Percentiles rank a stretch among this genome's conserved stretches.
Conservation (phyloP, 768 basidiomycete species). For the Tulasnella sp. region DNA sequence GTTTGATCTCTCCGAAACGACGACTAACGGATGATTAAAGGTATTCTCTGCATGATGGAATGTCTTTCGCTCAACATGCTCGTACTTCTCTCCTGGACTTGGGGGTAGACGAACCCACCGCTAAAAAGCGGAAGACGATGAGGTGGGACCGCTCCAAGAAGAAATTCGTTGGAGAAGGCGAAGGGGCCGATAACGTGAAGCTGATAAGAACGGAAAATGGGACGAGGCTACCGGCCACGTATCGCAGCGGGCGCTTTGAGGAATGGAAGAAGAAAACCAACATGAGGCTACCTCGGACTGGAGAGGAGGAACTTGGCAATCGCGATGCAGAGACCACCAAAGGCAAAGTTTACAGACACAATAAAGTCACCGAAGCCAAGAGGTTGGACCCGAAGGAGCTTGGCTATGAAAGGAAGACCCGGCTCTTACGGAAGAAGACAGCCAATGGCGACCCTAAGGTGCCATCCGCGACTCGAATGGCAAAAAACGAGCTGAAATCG, state of each 20-base stretch:
- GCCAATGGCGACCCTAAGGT: slow-evolving; percentile 28
- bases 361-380: slow-evolving; percentile 53
- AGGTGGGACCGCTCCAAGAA: slow-evolving; percentile 97
- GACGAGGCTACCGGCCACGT: slow-evolving; percentile 80
- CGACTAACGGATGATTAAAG: slow-evolving; percentile 34
- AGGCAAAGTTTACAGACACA: slow-evolving; percentile 64
- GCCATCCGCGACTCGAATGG: slow-evolving; percentile 36
- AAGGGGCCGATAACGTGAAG: slow-evolving; percentile 87
- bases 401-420: slow-evolving; percentile 66
- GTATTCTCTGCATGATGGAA: slow-evolving; percentile 83
- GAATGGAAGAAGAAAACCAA: slow-evolving; percentile 85
- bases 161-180: slow-evolving; percentile 77
- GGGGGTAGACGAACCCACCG: slow-evolving; percentile 58
- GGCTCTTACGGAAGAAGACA: slow-evolving; percentile 53
- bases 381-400: slow-evolving; percentile 65
- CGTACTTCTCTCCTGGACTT: slow-evolving; percentile 74
- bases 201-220: slow-evolving; percentile 91
- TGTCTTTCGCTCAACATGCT: slow-evolving; percentile 78
- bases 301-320: slow-evolving; percentile 58
- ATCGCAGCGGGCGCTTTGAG: slow-evolving; percentile 87
- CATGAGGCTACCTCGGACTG: slow-evolving; percentile 66
- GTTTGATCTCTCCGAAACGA: neutral
- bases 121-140: slow-evolving; percentile 42
- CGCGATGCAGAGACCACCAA: slow-evolving; percentile 29
- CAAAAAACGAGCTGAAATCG: slow-evolving; percentile 78